Conservation (phyloP, 768 basidiomycete species). For the Leccinum truebloodii region DNA sequence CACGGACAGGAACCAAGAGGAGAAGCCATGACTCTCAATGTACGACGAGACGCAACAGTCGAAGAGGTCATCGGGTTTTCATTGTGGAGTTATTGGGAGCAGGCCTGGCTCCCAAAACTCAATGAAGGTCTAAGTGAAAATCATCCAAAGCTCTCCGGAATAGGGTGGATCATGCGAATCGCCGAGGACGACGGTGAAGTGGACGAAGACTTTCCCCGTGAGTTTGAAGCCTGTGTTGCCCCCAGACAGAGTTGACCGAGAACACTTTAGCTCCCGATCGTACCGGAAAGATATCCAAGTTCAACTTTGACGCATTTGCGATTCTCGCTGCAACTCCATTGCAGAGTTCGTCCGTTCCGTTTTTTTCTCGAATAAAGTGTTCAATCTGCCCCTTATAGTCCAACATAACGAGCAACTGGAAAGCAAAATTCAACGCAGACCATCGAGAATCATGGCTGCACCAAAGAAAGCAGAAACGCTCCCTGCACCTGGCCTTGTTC, state of each 20-base stretch:
- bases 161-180: constrained; percentile 92
- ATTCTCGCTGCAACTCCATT: constrained; percentile 72
- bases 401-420: constrained; percentile 82
- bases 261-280: constrained; percentile 81
- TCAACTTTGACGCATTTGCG: constrained; percentile 89
- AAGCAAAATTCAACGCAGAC: constrained; percentile 77
- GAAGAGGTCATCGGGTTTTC: constrained; percentile 96
- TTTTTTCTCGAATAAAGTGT: not conserved
- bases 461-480: constrained; percentile 59
- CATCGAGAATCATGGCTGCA: constrained; percentile 62
- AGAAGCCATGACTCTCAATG: constrained; percentile 68
- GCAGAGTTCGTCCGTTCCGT: constrained; percentile 54
- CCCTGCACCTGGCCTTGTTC: constrained; percentile 37
- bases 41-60: constrained; percentile 85
- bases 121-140: constrained; percentile 65
- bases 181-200: constrained; percentile 98
- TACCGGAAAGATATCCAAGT: constrained; percentile 80
- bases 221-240: constrained; percentile 31
- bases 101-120: constrained; percentile 75
- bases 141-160: constrained; percentile 69
- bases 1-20: constrained; percentile 62
- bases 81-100: constrained; percentile 92
- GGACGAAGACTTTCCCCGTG: constrained; percentile 98
- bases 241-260: not conserved
- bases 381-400: constrained; percentile 36